These are phyloP conservation scores for Chaetomiaceae sp. DNA, from an alignment of 2,329 filamentous ascomycete species.

Conservation along the genomic window DNA sequence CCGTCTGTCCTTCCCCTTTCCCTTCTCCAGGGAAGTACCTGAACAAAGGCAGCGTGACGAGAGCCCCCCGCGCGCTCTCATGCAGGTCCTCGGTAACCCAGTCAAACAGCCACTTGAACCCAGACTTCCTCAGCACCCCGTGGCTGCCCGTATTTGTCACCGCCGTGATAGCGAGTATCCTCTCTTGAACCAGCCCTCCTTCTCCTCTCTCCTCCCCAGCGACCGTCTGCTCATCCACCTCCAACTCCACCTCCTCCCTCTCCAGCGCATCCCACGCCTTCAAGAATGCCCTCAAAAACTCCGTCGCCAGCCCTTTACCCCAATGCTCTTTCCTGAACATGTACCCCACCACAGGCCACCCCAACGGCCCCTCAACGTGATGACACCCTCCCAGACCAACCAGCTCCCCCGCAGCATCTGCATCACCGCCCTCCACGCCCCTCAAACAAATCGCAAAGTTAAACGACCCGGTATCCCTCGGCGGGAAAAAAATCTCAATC, in stretches of 20 bases:
- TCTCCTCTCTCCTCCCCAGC: constrained; percentile 24
- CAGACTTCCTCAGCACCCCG: constrained; percentile 49
- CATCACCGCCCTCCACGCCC: constrained; percentile 16
- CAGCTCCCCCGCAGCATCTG: constrained; percentile 38
- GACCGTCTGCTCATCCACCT: constrained; percentile 35
- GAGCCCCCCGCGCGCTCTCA: constrained; percentile 17
- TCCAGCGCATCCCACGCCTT: constrained; percentile 44
- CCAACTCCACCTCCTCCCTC: constrained; percentile 38
- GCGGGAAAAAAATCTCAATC: constrained; percentile 39
- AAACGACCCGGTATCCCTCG: constrained; percentile 46
- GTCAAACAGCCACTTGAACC: constrained; percentile 43
- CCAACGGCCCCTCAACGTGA: constrained; percentile 30
- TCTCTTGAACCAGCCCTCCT: constrained; percentile 31
- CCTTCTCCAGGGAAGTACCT: constrained; percentile 18
- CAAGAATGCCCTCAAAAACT: constrained; percentile 46
- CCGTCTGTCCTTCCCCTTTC: not conserved
- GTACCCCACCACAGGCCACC: constrained; percentile 56
- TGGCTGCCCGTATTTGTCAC: constrained; percentile 47
- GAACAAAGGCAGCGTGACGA: constrained; percentile 21
- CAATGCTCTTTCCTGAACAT: constrained; percentile 47
- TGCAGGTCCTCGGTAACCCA: constrained; percentile 31
- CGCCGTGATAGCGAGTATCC: constrained; percentile 43
- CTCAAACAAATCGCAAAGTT: constrained; percentile 48
- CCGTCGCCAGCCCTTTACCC: constrained; percentile 52
- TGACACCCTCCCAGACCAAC: constrained; percentile 46